Conservation (phyloP, 345 rosid species). For the Eutrema yunnanense region DNA sequence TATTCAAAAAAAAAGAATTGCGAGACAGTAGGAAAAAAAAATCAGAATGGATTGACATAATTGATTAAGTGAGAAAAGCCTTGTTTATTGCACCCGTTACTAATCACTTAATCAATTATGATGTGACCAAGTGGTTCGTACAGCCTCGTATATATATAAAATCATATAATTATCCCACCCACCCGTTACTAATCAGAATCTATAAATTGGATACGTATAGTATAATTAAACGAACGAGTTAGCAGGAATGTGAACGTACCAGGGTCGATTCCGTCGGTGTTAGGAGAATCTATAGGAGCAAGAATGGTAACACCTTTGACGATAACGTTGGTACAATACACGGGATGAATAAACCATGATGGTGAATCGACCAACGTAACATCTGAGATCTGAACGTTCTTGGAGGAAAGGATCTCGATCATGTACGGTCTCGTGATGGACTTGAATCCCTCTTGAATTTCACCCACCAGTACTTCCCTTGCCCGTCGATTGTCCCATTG, state of each 20-base stretch:
- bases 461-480: slow-evolving; percentile 45
- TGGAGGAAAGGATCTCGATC: slow-evolving; percentile 41
- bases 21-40: too few relatives aligned
- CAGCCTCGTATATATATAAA: too few relatives aligned
- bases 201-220: too few relatives aligned
- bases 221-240: not conserved
- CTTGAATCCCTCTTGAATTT: slow-evolving; percentile 33
- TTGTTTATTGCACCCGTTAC: too few relatives aligned
- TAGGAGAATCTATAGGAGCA: slow-evolving; percentile 11
- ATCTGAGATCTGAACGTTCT: slow-evolving; percentile 40
- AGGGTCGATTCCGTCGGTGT: slow-evolving; percentile 12
- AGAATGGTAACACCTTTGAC: not conserved
- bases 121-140: too few relatives aligned
- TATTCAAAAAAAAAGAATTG: too few relatives aligned
- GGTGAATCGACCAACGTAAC: slow-evolving; percentile 48
- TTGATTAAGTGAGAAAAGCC: too few relatives aligned
- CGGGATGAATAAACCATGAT: slow-evolving; percentile 48
- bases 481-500: slow-evolving; percentile 50
- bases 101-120: too few relatives aligned
- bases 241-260: not conserved
- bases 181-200: not conserved
- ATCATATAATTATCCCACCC: too few relatives aligned
- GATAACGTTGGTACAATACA: slow-evolving; percentile 32
- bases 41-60: too few relatives aligned
- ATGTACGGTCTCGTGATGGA: slow-evolving; percentile 37